Base-by-base conservation (phyloP, 192 early-diverging fungal species). In the Globomyces pollinis-pini region DNA sequence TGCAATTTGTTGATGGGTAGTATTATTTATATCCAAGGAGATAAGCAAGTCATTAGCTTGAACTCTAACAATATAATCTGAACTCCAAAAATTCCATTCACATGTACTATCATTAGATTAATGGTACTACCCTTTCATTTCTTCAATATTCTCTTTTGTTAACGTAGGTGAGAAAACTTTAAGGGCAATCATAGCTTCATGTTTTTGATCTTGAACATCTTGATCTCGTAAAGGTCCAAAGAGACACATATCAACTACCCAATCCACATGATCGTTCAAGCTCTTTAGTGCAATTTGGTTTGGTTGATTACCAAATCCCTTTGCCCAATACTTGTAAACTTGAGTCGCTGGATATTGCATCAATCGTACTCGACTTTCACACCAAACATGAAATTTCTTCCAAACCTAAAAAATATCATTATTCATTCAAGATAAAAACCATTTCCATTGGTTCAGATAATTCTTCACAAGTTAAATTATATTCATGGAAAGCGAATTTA, bases 31-130 rank as follows among this genome's bases (percentile, higher is more conserved):
- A n/a, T 77, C 59, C 13, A 83, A 43, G 16, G 62, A 62, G 9
- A 67, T 16, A n/a, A 84, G 43, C 8, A 84, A 16, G 21, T 59
- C 65, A 44, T 72, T 79, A 58, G 69, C 71, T 38, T 59, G 26
- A 3, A 84, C 73, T 6, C 83, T 70, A 11, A 83, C 70, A 26
- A 62, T 38, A 44, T 80, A 83, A 43, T 84, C 81, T 35, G 72
- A 68, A 38, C 61, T 62, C 31, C 49, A 61, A 56, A 75, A 75
- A 49, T 76, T 76, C 36, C 62, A 57, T 44, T 62, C 67, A 29
- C 60, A 63, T 32, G 74, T 76, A 23, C 70, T 75, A n/a, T 20
- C 20, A 20, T 39, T n/a, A n/a, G 15, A 15, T 20, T 39, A 15
- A 15, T 39, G 15, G 38, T 39, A 20, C 38, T 39, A 15, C 38